Percentiles rank a stretch among this genome's conserved stretches.
These are phyloP conservation scores for Fusarium decemcellulare DNA, from an alignment of 2,329 filamentous ascomycete species.

Conservation along the genomic window DNA sequence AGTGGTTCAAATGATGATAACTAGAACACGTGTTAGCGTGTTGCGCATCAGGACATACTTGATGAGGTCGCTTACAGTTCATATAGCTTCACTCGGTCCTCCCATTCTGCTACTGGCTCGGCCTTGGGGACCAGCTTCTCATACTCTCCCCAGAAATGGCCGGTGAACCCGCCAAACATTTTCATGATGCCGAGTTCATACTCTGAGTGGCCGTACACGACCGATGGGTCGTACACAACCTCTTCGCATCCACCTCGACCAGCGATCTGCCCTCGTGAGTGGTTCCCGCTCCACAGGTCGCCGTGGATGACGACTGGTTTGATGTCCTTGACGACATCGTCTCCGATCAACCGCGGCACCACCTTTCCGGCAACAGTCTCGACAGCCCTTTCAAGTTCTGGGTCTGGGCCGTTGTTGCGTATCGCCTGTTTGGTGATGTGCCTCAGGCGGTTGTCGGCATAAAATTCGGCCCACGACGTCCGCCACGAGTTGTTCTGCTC, in stretches of 20 bases:
- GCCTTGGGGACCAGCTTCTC: conserved; percentile 81
- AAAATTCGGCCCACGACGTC: conserved; percentile 87
- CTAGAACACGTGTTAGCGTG: conserved; percentile 55
- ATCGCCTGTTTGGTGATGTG: conserved; percentile 73
- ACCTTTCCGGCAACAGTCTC: conserved; percentile 74
- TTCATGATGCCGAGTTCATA: conserved; percentile 95
- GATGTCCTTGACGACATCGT: conserved; percentile 74
- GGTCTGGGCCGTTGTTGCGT: conserved; percentile 74
- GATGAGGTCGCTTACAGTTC: conserved; percentile 74
- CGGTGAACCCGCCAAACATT: conserved; percentile 93
- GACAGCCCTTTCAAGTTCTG: conserved; percentile 73
- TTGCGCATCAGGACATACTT: background rate
- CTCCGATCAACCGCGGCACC: conserved; percentile 82
- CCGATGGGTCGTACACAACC: conserved; percentile 86
- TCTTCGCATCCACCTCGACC: conserved; percentile 72
- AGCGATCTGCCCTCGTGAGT: conserved; percentile 75
- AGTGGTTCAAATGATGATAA: conserved; percentile 93
- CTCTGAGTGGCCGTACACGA: conserved; percentile 88
- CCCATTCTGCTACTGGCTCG: conserved; percentile 85
- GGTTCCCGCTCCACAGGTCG: conserved; percentile 94
- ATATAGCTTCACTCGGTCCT: conserved; percentile 86
- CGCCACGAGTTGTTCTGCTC: conserved; percentile 84
- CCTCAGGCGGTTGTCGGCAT: conserved; percentile 80
- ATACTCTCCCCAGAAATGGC: conserved; percentile 83
- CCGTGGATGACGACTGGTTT: conserved; percentile 89